Conservation (phyloP, 2,329 filamentous ascomycete species). For the Penicillium rolfsii region DNA sequence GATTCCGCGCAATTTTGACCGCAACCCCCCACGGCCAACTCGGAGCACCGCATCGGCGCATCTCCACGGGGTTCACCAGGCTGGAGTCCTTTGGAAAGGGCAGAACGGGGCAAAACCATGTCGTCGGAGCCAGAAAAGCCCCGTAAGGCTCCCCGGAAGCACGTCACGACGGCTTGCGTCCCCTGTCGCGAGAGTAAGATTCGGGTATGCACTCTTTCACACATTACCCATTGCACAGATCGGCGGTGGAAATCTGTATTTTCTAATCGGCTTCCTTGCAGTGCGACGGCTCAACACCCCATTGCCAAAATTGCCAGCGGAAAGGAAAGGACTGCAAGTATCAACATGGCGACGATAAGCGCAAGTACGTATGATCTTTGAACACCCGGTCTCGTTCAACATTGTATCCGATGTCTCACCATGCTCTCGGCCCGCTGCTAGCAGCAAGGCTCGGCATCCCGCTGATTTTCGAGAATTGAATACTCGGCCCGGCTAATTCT, state of each 20-base stretch:
- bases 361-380: constrained; percentile 38
- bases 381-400: neutral
- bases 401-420: neutral
- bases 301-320: constrained; percentile 45
- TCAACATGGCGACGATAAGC: constrained; percentile 46
- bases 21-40: constrained; percentile 4
- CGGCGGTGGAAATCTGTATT: constrained; percentile 10
- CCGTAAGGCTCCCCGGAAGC: constrained; percentile 44
- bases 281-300: constrained; percentile 44
- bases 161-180: constrained; percentile 51
- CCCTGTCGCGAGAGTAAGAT: constrained; percentile 52
- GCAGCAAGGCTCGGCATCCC: constrained; percentile 5
- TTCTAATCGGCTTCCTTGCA: constrained; percentile 18
- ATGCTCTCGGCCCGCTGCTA: constrained; percentile 1
- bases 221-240: neutral
- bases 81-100: neutral
- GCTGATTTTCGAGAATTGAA: neutral
- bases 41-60: neutral
- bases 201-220: constrained; percentile 36
- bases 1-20: neutral
- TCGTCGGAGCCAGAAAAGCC: constrained; percentile 32
- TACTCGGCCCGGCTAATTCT: constrained; percentile 4
- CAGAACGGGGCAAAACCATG: constrained; percentile 19
- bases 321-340: constrained; percentile 46
- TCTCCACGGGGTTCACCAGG: neutral